phyloP scores from a whole-genome alignment of 1,284 basidiomycete genomes.

The Mycena sp. region DNA sequence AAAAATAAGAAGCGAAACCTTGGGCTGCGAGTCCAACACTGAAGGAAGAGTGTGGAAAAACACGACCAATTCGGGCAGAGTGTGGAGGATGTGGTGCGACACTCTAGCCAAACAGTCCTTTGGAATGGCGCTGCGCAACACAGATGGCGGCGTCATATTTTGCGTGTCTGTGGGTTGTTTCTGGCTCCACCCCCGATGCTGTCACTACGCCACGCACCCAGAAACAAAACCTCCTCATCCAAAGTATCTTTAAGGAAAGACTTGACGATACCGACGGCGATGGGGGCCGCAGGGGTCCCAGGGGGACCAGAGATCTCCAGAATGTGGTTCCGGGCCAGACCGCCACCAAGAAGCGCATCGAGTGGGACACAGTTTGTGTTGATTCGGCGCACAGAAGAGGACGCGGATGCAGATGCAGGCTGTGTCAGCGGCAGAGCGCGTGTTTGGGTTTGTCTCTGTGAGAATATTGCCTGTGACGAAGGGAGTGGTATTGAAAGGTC shows the following conservation, averaged over 20 bases:
- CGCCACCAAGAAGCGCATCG: conserved; percentile 68
- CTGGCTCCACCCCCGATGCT: neutral
- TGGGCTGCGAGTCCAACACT: conserved; percentile 54
- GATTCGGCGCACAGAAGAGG: conserved; percentile 44
- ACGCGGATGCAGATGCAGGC: conserved; percentile 59
- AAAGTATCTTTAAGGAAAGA: conserved; percentile 48
- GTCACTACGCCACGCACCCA: conserved; percentile 55
- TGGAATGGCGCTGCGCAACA: conserved; percentile 48
- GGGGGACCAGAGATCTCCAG: conserved; percentile 81
- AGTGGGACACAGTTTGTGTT: conserved; percentile 58
- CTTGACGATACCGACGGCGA: conserved; percentile 59
- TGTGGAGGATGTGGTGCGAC: conserved; percentile 57
- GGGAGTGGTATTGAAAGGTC: conserved; percentile 57
- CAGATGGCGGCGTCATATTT: conserved; percentile 65
- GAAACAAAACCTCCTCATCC: conserved; percentile 63
- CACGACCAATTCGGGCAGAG: conserved; percentile 63
- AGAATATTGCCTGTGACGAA: conserved; percentile 55
- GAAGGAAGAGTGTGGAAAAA: conserved; percentile 65
- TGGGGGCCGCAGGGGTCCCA: conserved; percentile 67
- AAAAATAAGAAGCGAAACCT: conserved; percentile 47
- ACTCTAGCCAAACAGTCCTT: conserved; percentile 38
- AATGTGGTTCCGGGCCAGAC: conserved; percentile 65
- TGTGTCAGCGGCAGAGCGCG: conserved; percentile 56
- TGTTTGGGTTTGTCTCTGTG: conserved; percentile 38
- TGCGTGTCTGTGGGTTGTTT: conserved; percentile 62